Base-by-base conservation (phyloP, 768 basidiomycete genomes). In the Ephemerocybe angulata region DNA sequence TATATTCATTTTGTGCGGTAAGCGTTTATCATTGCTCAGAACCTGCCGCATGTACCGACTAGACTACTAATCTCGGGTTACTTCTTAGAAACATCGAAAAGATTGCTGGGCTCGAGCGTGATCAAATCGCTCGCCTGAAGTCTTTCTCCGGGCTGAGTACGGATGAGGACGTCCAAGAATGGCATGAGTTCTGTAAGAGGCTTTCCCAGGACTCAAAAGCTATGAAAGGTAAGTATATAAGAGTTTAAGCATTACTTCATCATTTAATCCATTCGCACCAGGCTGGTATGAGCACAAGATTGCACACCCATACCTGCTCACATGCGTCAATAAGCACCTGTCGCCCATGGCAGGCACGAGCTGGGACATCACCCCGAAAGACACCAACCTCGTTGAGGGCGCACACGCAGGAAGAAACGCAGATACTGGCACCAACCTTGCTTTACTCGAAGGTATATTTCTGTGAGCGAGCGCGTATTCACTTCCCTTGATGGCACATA, bases 71-170 rank as follows among this genome's bases (percentile, higher is more conserved):
- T n/a, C n/a, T n/a, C n/a, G n/a, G n/a, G n/a, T n/a, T n/a, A n/a
- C n/a, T n/a, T n/a, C 27, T 41, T 29, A 65, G 62, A 25, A 63
- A 63, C 25, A 60, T 62, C 27, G 60, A 65, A 25, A 58, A 61
- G 43, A 48, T 65, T 1, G 47, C 59, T 1, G 22, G 4, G 13
- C 41, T 63, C n/a, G 19, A 56, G 2, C 37, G 41, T 10, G 35
- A 60, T 1, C 46, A 47, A 1, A 54, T 63, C 28, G 3, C 25
- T 12, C 58, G 57, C 1, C 52, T 65, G 4, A 65, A 65, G 42
- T 33, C 43, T 3, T 63, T 62, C 40, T 50, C 44, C 17, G 38
- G 54, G 3, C 56, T 63, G 2, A 1, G 10, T 2, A 58, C 51
- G 2, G 29, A 60, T 4, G 53, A 50, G 11, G 65, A 61, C 8